Conservation (phyloP, 2,329 filamentous ascomycete species). For the Chaetomium globosum region DNA sequence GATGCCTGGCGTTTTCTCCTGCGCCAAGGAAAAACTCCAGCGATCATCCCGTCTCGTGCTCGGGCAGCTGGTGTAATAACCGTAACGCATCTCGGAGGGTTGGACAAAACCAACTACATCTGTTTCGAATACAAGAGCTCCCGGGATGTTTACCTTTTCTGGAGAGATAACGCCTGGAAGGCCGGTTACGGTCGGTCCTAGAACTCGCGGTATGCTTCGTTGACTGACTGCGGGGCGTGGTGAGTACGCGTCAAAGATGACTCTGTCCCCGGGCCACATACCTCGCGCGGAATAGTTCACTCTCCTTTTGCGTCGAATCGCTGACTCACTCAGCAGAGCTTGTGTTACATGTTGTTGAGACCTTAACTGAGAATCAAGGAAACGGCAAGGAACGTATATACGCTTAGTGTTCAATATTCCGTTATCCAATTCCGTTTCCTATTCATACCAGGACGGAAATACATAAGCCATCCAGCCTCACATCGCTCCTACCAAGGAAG, state of each 20-base stretch:
- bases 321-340: too few relatives aligned
- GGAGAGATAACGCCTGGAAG: background rate
- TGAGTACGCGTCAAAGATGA: conserved; percentile 3
- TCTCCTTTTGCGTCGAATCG: too few relatives aligned
- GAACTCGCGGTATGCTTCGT: background rate
- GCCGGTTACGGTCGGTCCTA: background rate
- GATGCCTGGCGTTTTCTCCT: too few relatives aligned
- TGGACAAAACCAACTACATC: background rate
- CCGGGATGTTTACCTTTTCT: background rate
- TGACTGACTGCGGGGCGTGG: background rate
- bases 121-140: background rate
- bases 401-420: too few relatives aligned
- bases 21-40: background rate
- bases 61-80: conserved; percentile 4
- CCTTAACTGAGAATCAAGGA: too few relatives aligned
- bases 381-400: too few relatives aligned
- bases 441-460: too few relatives aligned
- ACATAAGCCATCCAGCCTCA: too few relatives aligned
- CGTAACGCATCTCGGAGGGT: background rate
- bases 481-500: too few relatives aligned
- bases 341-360: too few relatives aligned
- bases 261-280: background rate
- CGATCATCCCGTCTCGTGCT: background rate
- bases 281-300: too few relatives aligned
- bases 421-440: too few relatives aligned